These are phyloP conservation scores for Podospora sp. DNA, from an alignment of 495 filamentous ascomycete genomes.

Conservation along the genomic window DNA sequence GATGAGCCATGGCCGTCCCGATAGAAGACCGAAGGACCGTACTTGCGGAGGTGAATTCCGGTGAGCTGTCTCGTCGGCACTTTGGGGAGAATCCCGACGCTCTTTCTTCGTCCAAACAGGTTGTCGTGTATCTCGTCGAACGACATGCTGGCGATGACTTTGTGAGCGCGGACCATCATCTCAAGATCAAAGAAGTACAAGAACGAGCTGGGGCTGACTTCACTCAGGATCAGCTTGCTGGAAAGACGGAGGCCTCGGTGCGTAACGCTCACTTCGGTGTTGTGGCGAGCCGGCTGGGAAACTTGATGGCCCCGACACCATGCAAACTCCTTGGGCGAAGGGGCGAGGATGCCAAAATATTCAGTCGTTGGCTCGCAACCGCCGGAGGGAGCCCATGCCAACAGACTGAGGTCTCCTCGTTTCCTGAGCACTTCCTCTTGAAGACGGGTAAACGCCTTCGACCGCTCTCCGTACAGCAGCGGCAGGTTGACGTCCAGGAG, in stretches of 20 bases:
- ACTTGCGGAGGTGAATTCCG: constrained; percentile 1
- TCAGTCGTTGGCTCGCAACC: neutral
- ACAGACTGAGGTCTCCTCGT: neutral
- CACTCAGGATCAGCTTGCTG: neutral
- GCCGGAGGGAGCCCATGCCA: neutral
- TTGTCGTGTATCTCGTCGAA: neutral
- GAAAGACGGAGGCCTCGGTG: neutral
- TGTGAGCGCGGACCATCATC: neutral
- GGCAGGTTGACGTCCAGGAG: constrained; percentile 8
- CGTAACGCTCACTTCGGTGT: neutral
- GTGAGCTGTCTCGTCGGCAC: neutral
- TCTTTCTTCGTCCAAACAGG: neutral
- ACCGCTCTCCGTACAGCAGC: constrained; percentile 1
- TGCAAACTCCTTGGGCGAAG: neutral
- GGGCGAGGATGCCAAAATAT: neutral
- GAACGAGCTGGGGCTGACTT: neutral
- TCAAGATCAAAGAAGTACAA: neutral
- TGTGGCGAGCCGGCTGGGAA: neutral
- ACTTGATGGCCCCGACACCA: constrained; percentile 8
- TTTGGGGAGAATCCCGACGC: neutral
- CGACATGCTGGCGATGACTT: neutral
- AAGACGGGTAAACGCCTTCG: neutral
- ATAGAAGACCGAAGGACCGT: neutral
- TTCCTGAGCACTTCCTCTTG: neutral
- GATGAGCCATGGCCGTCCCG: neutral